Evolutionary conservation across 1,284 basidiomycete species (phyloP).

Genomic region (Anthracocystis walkeri): DNA sequence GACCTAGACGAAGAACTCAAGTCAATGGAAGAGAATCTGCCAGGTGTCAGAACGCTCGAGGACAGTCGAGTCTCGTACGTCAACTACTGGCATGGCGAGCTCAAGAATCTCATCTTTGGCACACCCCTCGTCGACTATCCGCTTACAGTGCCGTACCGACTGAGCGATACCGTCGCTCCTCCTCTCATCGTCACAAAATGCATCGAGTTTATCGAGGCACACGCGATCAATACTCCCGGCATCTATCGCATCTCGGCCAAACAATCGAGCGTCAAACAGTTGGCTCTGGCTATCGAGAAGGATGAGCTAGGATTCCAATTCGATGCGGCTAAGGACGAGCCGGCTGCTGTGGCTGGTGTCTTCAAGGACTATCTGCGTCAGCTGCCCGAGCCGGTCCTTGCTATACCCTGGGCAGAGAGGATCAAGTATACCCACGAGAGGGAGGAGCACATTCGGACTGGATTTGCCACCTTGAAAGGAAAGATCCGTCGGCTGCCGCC

Average conservation of each 20-base stretch:
- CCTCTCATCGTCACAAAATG: slow-evolving; percentile 88
- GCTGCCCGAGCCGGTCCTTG: slow-evolving; percentile 92
- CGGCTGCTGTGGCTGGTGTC: slow-evolving; percentile 88
- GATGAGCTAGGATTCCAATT: slow-evolving; percentile 89
- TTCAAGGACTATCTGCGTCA: slow-evolving; percentile 93
- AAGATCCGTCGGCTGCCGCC: slow-evolving; percentile 73
- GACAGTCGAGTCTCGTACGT: slow-evolving; percentile 77
- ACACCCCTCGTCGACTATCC: slow-evolving; percentile 92
- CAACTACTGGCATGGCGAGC: slow-evolving; percentile 85
- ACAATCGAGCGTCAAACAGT: slow-evolving; percentile 84
- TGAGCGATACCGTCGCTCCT: slow-evolving; percentile 55
- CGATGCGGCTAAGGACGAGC: slow-evolving; percentile 80
- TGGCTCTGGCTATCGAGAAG: slow-evolving; percentile 88
- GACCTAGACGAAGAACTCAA: slow-evolving; percentile 74
- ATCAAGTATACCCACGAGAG: slow-evolving; percentile 70
- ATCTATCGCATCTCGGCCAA: slow-evolving; percentile 77
- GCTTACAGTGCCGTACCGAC: slow-evolving; percentile 71
- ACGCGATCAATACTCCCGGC: slow-evolving; percentile 74
- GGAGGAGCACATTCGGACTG: slow-evolving; percentile 75
- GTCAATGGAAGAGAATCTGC: slow-evolving; percentile 74
- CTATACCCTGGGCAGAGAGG: slow-evolving; percentile 83
- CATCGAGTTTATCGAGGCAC: slow-evolving; percentile 83
- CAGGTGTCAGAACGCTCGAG: slow-evolving; percentile 72
- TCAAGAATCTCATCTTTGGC: slow-evolving; percentile 83
- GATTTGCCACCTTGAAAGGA: slow-evolving; percentile 64